These are phyloP conservation scores for Wickerhamiella occidentalis DNA, from an alignment of 805 yeast species.

Conservation along the genomic window DNA sequence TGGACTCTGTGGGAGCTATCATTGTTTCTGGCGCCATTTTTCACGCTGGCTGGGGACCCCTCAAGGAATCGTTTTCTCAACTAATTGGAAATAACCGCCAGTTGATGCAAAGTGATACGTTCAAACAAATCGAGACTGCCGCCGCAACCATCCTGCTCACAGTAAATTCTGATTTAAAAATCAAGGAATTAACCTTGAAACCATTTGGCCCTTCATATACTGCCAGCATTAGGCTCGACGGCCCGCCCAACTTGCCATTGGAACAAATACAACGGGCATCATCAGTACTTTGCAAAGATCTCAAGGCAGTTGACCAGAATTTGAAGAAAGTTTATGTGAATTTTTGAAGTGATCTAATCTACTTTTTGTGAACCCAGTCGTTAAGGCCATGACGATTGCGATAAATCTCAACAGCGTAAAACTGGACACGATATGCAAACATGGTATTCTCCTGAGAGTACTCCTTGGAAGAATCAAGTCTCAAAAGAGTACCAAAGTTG, in stretches of 20 bases:
- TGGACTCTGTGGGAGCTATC: constrained; percentile 88
- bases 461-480: constrained; percentile 59
- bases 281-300: constrained; percentile 3
- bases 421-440: constrained; percentile 85
- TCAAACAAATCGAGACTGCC: constrained; percentile 12
- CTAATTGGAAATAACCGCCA: constrained; percentile 45
- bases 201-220: constrained; percentile 23
- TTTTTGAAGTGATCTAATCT: constrained; percentile 1
- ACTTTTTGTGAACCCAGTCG: constrained; percentile 56
- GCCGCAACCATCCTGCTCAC: constrained; percentile 12
- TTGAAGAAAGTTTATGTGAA: constrained; percentile 20
- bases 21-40: constrained; percentile 71
- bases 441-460: constrained; percentile 76
- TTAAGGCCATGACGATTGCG: constrained; percentile 84
- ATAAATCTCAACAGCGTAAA: constrained; percentile 86
- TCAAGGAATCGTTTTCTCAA: constrained; percentile 57
- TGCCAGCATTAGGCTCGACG: constrained; percentile 16
- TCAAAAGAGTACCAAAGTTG: constrained; percentile 87
- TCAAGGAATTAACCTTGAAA: constrained; percentile 17
- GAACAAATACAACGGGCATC: constrained; percentile 13
- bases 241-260: background rate
- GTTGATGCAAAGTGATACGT: constrained; percentile 15
- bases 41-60: constrained; percentile 72
- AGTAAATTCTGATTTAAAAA: constrained; percentile 14
- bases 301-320: constrained; percentile 16